A percentile compares a stretch with the other conserved stretches of the same genome.
Conservation (phyloP, 495 filamentous ascomycete species). For the Penicillium lagena region DNA sequence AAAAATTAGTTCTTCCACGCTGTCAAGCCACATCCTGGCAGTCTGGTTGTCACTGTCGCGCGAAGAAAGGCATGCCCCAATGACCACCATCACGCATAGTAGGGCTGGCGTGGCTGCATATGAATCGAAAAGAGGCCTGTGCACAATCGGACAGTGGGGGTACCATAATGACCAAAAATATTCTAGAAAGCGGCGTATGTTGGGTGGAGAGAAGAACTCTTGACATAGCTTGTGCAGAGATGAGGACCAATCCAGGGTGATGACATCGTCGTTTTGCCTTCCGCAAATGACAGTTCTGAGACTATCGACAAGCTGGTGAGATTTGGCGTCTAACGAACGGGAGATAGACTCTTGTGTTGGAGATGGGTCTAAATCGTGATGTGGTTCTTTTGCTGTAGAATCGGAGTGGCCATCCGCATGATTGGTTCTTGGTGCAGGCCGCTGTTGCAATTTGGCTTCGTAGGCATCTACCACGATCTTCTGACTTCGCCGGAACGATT, state of each 20-base stretch:
- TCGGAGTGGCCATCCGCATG: no score
- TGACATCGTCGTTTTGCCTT: constrained; percentile 7
- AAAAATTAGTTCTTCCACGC: constrained; percentile 13
- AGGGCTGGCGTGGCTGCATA: constrained; percentile 5
- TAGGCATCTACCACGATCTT: constrained; percentile 6
- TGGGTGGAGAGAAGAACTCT: constrained; percentile 8
- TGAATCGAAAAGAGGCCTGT: constrained; percentile 11
- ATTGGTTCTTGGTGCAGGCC: no score
- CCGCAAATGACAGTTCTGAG: constrained; percentile 5
- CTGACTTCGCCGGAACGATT: constrained; percentile 13
- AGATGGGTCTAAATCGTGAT: no score
- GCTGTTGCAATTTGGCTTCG: neutral
- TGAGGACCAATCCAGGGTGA: constrained; percentile 10
- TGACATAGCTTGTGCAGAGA: neutral
- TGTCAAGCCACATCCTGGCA: constrained; percentile 12
- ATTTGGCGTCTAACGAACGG: constrained; percentile 4
- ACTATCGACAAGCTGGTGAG: constrained; percentile 6
- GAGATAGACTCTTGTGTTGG: neutral
- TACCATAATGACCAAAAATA: constrained; percentile 23
- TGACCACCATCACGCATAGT: constrained; percentile 15
- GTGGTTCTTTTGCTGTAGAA: no score
- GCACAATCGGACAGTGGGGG: constrained; percentile 18
- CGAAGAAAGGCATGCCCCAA: constrained; percentile 18
- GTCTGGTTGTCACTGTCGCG: constrained; percentile 1
- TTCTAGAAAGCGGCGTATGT: constrained; percentile 12